Percentiles rank a stretch among this genome's conserved stretches.
phyloP scores from a whole-genome alignment of 2,329 filamentous ascomycete genomes.

The Thermochaetoides dissita region DNA sequence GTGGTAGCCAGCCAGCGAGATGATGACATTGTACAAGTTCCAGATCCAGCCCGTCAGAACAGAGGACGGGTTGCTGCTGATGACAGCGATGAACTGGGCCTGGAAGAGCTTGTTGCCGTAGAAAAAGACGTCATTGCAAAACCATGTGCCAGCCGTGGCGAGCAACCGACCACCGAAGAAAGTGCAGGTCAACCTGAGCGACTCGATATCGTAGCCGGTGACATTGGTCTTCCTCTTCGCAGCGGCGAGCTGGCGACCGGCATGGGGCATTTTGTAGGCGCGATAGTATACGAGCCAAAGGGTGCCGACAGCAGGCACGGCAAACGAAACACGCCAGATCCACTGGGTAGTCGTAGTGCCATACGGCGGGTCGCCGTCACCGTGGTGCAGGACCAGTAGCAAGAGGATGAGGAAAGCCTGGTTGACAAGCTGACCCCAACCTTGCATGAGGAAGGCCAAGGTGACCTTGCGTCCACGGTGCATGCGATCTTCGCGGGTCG shows the following conservation, averaged over 20 bases:
- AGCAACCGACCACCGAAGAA: constrained; percentile 79
- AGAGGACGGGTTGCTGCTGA: constrained; percentile 53
- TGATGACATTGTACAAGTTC: constrained; percentile 81
- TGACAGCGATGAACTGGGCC: constrained; percentile 71
- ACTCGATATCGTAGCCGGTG: constrained; percentile 83
- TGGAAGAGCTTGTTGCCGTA: constrained; percentile 99
- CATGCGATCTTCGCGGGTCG: constrained; percentile 81
- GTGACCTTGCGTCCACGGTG: constrained; percentile 94
- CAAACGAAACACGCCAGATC: constrained; percentile 86
- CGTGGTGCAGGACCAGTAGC: constrained; percentile 77
- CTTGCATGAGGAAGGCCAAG: constrained; percentile 94
- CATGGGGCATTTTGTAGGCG: constrained; percentile 84
- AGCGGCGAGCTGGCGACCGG: constrained; percentile 64
- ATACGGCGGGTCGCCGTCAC: constrained; percentile 64
- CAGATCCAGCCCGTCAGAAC: constrained; percentile 83
- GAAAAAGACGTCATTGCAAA: constrained; percentile 96
- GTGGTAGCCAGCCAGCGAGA: constrained; percentile 82
- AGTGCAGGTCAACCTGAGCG: constrained; percentile 61
- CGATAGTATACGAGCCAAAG: constrained; percentile 94
- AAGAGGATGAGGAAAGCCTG: constrained; percentile 78
- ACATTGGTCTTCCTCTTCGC: constrained; percentile 79
- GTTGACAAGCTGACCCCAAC: constrained; percentile 94
- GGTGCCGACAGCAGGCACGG: constrained; percentile 77
- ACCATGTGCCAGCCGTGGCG: constrained; percentile 82
- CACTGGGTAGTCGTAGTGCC: constrained; percentile 65